Evolutionary conservation across 305 asterid species (phyloP).

Genomic region (Solanum chacoense): DNA sequence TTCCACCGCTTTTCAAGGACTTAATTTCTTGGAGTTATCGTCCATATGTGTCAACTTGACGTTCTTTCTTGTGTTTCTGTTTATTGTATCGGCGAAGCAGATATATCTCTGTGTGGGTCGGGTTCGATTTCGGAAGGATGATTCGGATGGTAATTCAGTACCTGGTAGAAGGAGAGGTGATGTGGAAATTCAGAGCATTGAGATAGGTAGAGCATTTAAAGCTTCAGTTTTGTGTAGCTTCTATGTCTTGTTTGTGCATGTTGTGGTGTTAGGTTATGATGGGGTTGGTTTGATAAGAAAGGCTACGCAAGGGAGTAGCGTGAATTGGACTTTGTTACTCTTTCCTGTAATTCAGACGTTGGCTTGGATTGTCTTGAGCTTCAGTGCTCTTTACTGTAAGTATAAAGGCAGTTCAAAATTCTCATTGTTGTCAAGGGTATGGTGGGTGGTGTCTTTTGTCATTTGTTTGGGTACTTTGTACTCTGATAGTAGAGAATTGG

Average conservation of each 20-base stretch:
- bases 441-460: conserved; percentile 80
- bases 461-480: conserved; percentile 48
- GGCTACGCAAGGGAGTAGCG: conserved; percentile 9
- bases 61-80: conserved; percentile 49
- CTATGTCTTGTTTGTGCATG: conserved; percentile 54
- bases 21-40: conserved; percentile 60
- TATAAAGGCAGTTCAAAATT: conserved; percentile 44
- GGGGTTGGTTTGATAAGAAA: conserved; percentile 37
- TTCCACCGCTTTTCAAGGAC: conserved; percentile 22
- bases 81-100: conserved; percentile 57
- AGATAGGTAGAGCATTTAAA: conserved; percentile 47
- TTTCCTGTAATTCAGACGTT: conserved; percentile 58
- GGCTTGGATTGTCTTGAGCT: conserved; percentile 73
- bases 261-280: conserved; percentile 55
- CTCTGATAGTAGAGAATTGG: conserved; percentile 53
- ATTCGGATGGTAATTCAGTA: conserved; percentile 18
- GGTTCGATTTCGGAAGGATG: conserved; percentile 41
- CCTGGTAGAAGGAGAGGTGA: conserved; percentile 24
- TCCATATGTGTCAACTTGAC: conserved; percentile 73
- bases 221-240: conserved; percentile 55
- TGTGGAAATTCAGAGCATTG: conserved; percentile 39
- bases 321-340: conserved; percentile 44
- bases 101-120: conserved; percentile 53
- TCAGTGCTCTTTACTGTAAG: conserved; percentile 48
- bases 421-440: conserved; percentile 54